Conservation (phyloP, 106 monocot species). For the Dactylorhiza incarnata region DNA sequence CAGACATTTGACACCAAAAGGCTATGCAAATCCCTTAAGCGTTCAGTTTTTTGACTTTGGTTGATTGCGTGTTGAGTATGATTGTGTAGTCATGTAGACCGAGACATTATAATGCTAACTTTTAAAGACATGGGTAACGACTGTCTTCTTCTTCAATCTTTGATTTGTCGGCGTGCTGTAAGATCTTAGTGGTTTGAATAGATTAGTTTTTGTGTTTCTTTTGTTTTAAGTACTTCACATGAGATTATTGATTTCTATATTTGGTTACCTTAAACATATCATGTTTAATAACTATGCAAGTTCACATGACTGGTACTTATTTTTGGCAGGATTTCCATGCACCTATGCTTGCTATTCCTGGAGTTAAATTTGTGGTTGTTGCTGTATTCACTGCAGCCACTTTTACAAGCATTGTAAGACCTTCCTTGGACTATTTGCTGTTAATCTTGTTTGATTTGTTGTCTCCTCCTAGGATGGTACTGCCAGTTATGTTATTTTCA, state of each 20-base stretch:
- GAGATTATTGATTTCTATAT: neutral
- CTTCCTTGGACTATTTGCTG: neutral
- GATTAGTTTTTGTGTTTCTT: neutral
- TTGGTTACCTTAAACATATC: neutral
- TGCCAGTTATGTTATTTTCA: neutral
- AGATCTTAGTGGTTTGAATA: neutral
- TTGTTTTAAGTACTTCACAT: neutral
- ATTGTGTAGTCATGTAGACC: neutral
- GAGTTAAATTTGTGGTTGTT: constrained; percentile 75
- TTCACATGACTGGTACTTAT: neutral
- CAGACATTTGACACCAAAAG: no score
- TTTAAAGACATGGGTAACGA: neutral
- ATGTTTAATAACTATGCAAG: neutral
- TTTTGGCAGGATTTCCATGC: constrained; percentile 71
- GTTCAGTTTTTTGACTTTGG: no score
- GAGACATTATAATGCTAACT: neutral
- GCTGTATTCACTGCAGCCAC: constrained; percentile 62
- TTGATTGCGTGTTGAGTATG: no score
- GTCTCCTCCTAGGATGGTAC: neutral
- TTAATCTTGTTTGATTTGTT: neutral
- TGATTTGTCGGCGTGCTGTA: neutral
- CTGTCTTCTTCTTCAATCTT: neutral
- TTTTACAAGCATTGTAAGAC: constrained; percentile 91
- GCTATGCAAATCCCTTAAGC: no score
- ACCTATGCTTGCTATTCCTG: constrained; percentile 49